phyloP scores from a whole-genome alignment of 768 basidiomycete species.

The Kwoniella mangroviensis region DNA sequence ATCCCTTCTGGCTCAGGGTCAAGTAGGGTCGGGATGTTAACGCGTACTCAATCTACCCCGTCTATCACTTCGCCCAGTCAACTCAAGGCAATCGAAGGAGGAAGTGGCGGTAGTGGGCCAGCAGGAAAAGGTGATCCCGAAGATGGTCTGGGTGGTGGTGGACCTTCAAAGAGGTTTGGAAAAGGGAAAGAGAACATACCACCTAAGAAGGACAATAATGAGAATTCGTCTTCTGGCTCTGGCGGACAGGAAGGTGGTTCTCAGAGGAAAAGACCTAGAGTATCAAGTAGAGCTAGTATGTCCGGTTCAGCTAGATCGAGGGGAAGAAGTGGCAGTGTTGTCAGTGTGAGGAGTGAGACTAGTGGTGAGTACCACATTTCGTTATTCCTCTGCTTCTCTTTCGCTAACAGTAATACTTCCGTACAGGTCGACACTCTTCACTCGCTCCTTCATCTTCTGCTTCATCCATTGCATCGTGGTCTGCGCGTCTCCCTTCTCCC shows the following conservation, averaged over 20 bases:
- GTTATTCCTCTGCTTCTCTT: not conserved
- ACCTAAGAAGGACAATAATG: slow-evolving; percentile 43
- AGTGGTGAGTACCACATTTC: slow-evolving; percentile 28
- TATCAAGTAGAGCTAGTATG: slow-evolving; percentile 24
- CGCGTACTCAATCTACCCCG: slow-evolving; percentile 43
- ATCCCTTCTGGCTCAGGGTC: slow-evolving; percentile 11
- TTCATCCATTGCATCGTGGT: slow-evolving; percentile 26
- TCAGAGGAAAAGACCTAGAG: slow-evolving; percentile 42
- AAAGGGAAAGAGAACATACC: slow-evolving; percentile 54
- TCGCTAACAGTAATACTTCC: not conserved
- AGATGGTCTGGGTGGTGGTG: slow-evolving; percentile 20
- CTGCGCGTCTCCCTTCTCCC: slow-evolving; percentile 33
- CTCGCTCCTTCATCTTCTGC: slow-evolving; percentile 37
- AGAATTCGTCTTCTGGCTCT: not conserved
- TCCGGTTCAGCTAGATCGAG: slow-evolving; percentile 22
- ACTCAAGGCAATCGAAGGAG: slow-evolving; percentile 32
- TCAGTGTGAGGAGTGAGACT: slow-evolving; percentile 47
- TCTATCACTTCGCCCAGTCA: slow-evolving; percentile 26
- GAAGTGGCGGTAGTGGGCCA: slow-evolving; percentile 24
- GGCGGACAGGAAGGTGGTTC: slow-evolving; percentile 14
- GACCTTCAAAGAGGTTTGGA: slow-evolving; percentile 27
- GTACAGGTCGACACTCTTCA: slow-evolving; percentile 31
- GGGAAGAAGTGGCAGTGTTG: slow-evolving; percentile 47
- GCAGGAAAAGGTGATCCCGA: slow-evolving; percentile 32
- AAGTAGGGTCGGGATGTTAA: slow-evolving; percentile 28